Evolutionary conservation across 768 basidiomycete species (phyloP), one percentile per base, ranked within the genome.

Genomic region (Leccinum olivaceopallidum): DNA sequence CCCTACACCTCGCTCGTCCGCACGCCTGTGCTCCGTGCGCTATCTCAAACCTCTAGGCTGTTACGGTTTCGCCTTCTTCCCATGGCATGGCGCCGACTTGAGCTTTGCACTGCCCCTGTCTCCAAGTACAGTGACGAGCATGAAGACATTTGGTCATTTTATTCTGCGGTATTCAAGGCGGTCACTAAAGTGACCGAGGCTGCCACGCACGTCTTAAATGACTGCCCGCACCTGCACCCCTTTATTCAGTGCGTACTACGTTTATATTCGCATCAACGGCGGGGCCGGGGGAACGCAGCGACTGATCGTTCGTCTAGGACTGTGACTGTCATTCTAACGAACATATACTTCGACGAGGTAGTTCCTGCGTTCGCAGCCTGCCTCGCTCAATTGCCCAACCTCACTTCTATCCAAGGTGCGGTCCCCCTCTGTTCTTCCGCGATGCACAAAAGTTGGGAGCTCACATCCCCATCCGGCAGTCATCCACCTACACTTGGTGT

Each of bases 61-160:
- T 50, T 67, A 14, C 57, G 66, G 18, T 55, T 60, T 6, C 62
- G 59, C 22, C 66, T 60, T 49, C 52, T 64, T 14, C 44, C 47
- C 6, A 56, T 67, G 60, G 66, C 65, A 10, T 67, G 65, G 66
- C 54, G 13, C 16, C 54, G 48, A 9, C 5, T 61, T 3, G 56
- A 59, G 5, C 47, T 67, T 2, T 67, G 57, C 39, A 20, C 48
- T 20, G 49, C 34, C n/a, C 39, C 42, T 16, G n/a, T 49, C 6
- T 51, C 44, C 20, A 20, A 47, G 20, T 13, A 20, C 20, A 9
- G 20, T 12, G 12, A 47, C n/a, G 9, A n/a, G 4, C n/a, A 9
- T 44, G 18, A n/a, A 44, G n/a, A n/a, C 42, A n/a, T n/a, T 9
- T n/a, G 42, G 39, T n/a, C 24, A 48, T 20, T 36, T n/a, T 3